These are phyloP conservation scores for Cadophora sp. DNA, from an alignment of 2,329 filamentous ascomycete genomes.

Conservation along the genomic window DNA sequence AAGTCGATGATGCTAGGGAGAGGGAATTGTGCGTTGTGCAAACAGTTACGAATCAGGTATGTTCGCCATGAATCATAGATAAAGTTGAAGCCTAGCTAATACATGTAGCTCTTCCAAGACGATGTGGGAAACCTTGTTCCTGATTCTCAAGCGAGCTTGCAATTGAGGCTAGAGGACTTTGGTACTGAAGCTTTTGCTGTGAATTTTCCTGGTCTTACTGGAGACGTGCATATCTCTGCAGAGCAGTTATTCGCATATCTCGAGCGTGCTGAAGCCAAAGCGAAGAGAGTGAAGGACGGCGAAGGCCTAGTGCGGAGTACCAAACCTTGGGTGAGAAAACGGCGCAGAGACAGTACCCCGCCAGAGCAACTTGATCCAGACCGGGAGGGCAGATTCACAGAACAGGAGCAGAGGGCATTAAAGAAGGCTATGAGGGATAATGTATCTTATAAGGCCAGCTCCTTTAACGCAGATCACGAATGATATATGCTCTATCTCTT, in stretches of 20 bases:
- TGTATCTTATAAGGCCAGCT: constrained; percentile 32
- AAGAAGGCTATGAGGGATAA: constrained; percentile 34
- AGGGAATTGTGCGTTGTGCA: constrained; percentile 34
- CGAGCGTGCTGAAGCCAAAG: constrained; percentile 29
- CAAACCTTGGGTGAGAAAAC: constrained; percentile 33
- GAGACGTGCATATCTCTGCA: constrained; percentile 29
- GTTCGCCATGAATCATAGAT: no score
- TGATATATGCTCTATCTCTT: constrained; percentile 16
- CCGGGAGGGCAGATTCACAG: constrained; percentile 32
- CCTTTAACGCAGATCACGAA: constrained; percentile 26
- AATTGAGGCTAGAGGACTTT: constrained; percentile 27
- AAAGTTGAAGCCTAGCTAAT: no score
- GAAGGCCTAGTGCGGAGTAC: constrained; percentile 26
- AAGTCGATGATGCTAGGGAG: constrained; percentile 28
- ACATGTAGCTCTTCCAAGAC: constrained; percentile 32
- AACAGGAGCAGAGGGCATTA: constrained; percentile 32
- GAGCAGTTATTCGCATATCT: constrained; percentile 28
- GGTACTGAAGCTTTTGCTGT: constrained; percentile 28
- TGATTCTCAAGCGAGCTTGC: constrained; percentile 28
- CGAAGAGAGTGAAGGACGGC: constrained; percentile 30
- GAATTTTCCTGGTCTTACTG: constrained; percentile 27
- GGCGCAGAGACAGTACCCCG: constrained; percentile 34
- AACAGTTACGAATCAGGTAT: constrained; percentile 32
- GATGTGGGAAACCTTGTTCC: constrained; percentile 29
- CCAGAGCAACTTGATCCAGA: constrained; percentile 35